Percentiles rank a stretch among this genome's conserved stretches.
phyloP scores from a whole-genome alignment of 139 green algal genomes.

The Chlorella sp. region DNA sequence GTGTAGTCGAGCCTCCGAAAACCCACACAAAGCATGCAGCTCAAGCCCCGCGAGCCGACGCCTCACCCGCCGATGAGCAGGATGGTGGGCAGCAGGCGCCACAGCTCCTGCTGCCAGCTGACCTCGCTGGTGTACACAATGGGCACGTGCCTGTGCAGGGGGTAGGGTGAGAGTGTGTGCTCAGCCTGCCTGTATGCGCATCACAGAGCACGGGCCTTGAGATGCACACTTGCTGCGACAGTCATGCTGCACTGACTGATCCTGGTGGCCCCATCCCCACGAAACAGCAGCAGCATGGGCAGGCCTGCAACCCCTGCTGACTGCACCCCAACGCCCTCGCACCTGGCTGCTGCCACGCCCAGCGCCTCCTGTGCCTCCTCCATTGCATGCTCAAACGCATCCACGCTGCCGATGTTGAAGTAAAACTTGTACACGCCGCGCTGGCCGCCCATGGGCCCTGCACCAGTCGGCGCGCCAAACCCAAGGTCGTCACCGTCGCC shows the following conservation, averaged over 20 bases:
- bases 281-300: too few relatives aligned
- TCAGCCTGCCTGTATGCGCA: too few relatives aligned
- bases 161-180: too few relatives aligned
- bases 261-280: too few relatives aligned
- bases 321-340: background rate
- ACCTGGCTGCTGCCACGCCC: conserved; percentile 37
- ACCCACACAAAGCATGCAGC: too few relatives aligned
- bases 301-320: too few relatives aligned
- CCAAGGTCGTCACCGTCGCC: background rate
- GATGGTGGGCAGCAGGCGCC: conserved; percentile 90
- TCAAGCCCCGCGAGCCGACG: too few relatives aligned
- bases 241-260: too few relatives aligned
- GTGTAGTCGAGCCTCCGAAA: too few relatives aligned
- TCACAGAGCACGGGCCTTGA: too few relatives aligned
- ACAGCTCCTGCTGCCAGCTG: conserved; percentile 75
- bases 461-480: background rate
- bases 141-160: conserved; percentile 58
- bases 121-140: conserved; percentile 84
- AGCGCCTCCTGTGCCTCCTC: conserved; percentile 90
- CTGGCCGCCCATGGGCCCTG: background rate
- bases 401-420: conserved; percentile 97
- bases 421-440: conserved; percentile 77
- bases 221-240: too few relatives aligned
- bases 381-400: conserved; percentile 97
- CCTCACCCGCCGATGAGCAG: conserved; percentile 84